Conservation (phyloP, 495 filamentous ascomycete species). For the Tuber calosporum region DNA sequence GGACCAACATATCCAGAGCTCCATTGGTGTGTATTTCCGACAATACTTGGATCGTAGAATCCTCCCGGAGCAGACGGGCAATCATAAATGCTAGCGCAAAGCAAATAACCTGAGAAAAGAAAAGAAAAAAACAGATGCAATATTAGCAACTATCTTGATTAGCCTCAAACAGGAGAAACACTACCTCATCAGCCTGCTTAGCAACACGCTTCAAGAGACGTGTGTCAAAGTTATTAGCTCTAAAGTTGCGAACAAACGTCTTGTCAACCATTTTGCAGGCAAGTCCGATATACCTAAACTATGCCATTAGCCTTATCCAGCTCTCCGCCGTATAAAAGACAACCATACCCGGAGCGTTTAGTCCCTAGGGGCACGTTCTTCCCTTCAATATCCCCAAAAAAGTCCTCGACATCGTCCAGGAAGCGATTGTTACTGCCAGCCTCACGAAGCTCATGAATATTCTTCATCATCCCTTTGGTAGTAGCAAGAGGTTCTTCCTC, state of each 20-base stretch:
- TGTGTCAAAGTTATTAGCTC: slow-evolving; percentile 64
- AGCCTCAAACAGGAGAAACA: background rate
- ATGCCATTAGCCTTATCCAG: slow-evolving; percentile 6
- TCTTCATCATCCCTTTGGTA: slow-evolving; percentile 56
- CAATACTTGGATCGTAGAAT: slow-evolving; percentile 48
- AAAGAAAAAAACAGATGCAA: background rate
- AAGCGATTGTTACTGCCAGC: slow-evolving; percentile 79
- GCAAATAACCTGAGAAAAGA: slow-evolving; percentile 48
- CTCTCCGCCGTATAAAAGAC: background rate
- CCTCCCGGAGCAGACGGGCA: slow-evolving; percentile 52
- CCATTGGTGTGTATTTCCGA: slow-evolving; percentile 49
- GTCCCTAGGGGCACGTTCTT: slow-evolving; percentile 21
- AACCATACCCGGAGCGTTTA: slow-evolving; percentile 36
- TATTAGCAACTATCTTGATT: background rate
- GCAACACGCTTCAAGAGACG: slow-evolving; percentile 55
- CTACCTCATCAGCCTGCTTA: slow-evolving; percentile 48
- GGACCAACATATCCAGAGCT: slow-evolving; percentile 49
- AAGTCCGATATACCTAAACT: slow-evolving; percentile 55
- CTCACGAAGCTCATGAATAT: slow-evolving; percentile 82
- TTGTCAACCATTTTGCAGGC: slow-evolving; percentile 64
- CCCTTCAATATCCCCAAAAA: slow-evolving; percentile 69
- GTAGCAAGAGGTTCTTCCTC: slow-evolving; percentile 44
- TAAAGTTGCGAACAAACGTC: slow-evolving; percentile 60
- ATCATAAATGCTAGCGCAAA: slow-evolving; percentile 54
- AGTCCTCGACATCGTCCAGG: slow-evolving; percentile 67